Base-by-base conservation (phyloP, 1,284 basidiomycete species). In the Ganoderma lingzhi region DNA sequence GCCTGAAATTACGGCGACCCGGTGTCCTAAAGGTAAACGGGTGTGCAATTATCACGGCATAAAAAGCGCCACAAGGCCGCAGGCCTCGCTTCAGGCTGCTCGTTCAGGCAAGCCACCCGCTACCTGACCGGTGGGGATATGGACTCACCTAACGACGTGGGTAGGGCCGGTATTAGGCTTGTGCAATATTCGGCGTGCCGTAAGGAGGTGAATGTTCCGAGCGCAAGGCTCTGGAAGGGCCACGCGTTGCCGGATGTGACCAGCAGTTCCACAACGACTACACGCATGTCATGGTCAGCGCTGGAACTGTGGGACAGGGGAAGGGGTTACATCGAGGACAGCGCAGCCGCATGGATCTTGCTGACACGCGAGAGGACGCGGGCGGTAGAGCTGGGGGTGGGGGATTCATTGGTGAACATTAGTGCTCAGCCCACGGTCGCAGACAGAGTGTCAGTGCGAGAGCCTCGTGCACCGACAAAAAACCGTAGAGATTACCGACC, bases 11-110 rank as follows among this genome's bases (percentile, higher is more conserved):
- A 62, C 51, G 42, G 64, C 55, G 51, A 44, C 64, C 67, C 62
- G 67, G 51, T 39, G 62, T 63, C 41, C 62, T 63, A 62, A 56
- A 42, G 63, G 62, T 30, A 35, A 63, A 67, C 59, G 6, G 58
- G 53, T 48, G 55, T 67, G 70, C 63, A 71, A 69, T 62, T 61
- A 72, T 72, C 71, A 72, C 66, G 44, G 71, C 62, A 61, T 15
- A 42, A 19, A 45, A 35, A 53, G 68, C 66, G 68, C 68, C 66
- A 68, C 68, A 62, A 72, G 51, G 71, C 62, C 66, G 64, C 64
- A 53, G 35, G 68, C 44, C 51, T 42, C 39, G 67, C 42, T 56
- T 45, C 65, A 59, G 35, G 30, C 6, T 17, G 53, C 53, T 56
- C 15, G 14, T 56, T 56, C 53, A 5, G 53, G 53, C 53, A 56